Base-by-base conservation (phyloP, 2,329 filamentous ascomycete genomes). In the Delphinella strobiligena region DNA sequence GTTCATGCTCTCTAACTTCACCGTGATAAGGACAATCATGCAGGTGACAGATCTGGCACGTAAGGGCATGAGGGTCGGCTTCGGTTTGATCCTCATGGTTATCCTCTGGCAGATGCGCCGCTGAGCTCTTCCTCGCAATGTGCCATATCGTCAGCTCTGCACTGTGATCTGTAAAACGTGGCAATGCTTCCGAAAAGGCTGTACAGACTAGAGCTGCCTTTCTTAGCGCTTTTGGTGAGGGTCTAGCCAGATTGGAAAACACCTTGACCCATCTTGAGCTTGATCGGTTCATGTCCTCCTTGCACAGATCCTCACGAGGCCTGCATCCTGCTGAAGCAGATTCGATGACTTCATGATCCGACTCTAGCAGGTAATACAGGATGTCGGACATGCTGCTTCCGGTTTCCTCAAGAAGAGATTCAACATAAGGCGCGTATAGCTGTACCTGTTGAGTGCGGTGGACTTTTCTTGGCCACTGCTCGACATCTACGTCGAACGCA, bases 21-120 rank as follows among this genome's bases (percentile, higher is more conserved):
- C 64, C 64, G 41, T 68, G 64, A 22, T 57, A 57, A 1, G 55
- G 52, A 40, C 64, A 68, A 17, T 60, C 46, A 34, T 60, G 56
- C 31, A 54, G 16, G 14, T 45, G 39, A 29, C 38, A 45, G 5
- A 43, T 35, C n/a, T 35, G 24, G 22, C 36, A 43, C 11, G 38
- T 33, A 7, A 41, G 31, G 9, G 51, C 30, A 12, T 7, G 12
- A 7, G 44, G 36, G 9, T 52, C 47, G 3, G 44, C 31, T 18
- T 18, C 14, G 31, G 17, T 19, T 12, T 18, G 14, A 8, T 47
- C 16, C 18, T 45, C 37, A 31, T 12, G 34, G 22, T 17, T 38
- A 16, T 19, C 34, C 33, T 19, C 15, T 2, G 24, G 27, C 3
- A 32, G 34, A 31, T 44, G 46, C 18, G 51, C 41, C 11, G 41